Percentiles rank a stretch among this genome's conserved stretches.
Evolutionary conservation across 495 filamentous ascomycete genomes (phyloP).

Genomic region (Penicillium tannophilum): DNA sequence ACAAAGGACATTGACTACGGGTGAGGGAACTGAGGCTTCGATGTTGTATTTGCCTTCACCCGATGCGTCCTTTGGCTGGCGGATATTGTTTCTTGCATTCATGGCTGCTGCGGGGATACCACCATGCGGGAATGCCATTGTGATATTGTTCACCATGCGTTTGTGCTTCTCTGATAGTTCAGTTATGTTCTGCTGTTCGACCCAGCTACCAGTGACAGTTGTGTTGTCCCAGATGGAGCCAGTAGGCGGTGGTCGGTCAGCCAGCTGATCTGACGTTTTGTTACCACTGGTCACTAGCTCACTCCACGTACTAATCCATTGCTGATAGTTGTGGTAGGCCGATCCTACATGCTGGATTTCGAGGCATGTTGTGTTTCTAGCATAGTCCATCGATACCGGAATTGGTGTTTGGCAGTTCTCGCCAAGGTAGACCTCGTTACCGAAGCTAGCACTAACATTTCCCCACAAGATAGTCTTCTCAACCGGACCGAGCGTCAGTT

Average conservation of each 20-base stretch:
- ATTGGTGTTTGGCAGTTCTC: slow-evolving; percentile 63
- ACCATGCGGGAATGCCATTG: slow-evolving; percentile 71
- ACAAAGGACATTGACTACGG: slow-evolving; percentile 70
- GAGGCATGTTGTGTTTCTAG: slow-evolving; percentile 57
- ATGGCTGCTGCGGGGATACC: slow-evolving; percentile 63
- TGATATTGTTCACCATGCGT: slow-evolving; percentile 70
- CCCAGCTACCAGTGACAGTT: slow-evolving; percentile 63
- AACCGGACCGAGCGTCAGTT: slow-evolving; percentile 55
- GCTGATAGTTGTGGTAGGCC: slow-evolving; percentile 56
- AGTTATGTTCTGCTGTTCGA: slow-evolving; percentile 51
- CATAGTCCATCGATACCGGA: slow-evolving; percentile 32
- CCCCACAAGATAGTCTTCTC: slow-evolving; percentile 50
- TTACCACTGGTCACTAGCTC: slow-evolving; percentile 36
- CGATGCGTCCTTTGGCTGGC: slow-evolving; percentile 63
- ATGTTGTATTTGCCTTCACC: slow-evolving; percentile 68
- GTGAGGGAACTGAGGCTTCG: slow-evolving; percentile 63
- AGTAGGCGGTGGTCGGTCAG: slow-evolving; percentile 50
- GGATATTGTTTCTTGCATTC: slow-evolving; percentile 60
- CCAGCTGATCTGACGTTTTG: slow-evolving; percentile 37
- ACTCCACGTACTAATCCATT: slow-evolving; percentile 53
- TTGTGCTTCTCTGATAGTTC: slow-evolving; percentile 43
- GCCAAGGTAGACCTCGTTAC: slow-evolving; percentile 55
- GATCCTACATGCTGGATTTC: slow-evolving; percentile 64
- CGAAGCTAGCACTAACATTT: slow-evolving; percentile 58
- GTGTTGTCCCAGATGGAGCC: slow-evolving; percentile 67